Evolutionary conservation across 2,329 filamentous ascomycete genomes (phyloP).

Genomic region (Paecilomyces fulvus): DNA sequence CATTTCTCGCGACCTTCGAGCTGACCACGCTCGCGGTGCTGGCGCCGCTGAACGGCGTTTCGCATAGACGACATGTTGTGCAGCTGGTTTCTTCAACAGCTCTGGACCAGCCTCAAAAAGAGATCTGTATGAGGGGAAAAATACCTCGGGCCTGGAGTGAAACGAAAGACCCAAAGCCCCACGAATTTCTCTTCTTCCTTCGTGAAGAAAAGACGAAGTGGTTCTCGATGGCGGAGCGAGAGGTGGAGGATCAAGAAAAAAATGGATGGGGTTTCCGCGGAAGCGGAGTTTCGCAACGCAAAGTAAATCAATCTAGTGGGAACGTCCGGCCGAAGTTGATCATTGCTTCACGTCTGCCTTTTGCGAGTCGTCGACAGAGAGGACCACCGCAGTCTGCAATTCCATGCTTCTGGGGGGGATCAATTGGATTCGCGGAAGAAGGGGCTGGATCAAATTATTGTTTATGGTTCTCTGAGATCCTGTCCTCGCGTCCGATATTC

Average conservation of each 20-base stretch:
- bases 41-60: constrained; percentile 65
- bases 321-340: not conserved
- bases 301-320: not conserved
- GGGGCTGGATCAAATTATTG: not conserved
- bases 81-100: not conserved
- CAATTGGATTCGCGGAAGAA: not conserved
- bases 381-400: not conserved
- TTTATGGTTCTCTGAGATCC: not conserved
- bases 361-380: too few species aligned
- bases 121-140: not conserved
- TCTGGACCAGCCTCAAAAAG: not conserved
- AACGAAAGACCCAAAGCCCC: not conserved
- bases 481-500: not conserved
- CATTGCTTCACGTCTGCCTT: not conserved
- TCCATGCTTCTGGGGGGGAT: not conserved
- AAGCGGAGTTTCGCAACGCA: not conserved
- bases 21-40: constrained; percentile 85
- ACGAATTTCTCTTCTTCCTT: not conserved
- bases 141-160: not conserved
- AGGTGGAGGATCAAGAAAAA: not conserved
- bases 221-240: not conserved
- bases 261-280: not conserved
- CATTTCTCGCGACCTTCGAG: constrained; percentile 74
- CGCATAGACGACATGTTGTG: constrained; percentile 49
- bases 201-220: not conserved